Conservation (phyloP, 1,139 yeast genomes). For the Candida sojae region DNA sequence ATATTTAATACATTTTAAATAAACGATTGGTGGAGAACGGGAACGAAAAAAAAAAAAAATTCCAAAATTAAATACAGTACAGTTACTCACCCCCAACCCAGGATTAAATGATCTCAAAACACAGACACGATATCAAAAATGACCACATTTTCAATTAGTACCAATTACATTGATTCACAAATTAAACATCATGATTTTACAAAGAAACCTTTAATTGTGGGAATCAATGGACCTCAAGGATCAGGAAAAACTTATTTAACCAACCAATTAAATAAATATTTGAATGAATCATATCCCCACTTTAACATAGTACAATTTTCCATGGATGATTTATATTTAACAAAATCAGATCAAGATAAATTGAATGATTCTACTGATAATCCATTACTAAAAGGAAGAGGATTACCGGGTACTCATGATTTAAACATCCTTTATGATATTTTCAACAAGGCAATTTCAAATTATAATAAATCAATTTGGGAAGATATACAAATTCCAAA, state of each 20-base stretch:
- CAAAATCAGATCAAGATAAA: conserved; percentile 56
- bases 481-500: conserved; percentile 52
- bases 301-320: conserved; percentile 60
- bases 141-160: background rate
- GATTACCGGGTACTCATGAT: conserved; percentile 96
- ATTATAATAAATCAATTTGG: conserved; percentile 10
- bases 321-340: conserved; percentile 83
- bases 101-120: too few species aligned
- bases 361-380: conserved; percentile 48
- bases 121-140: background rate
- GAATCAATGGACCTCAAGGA: conserved; percentile 90
- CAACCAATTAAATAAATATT: conserved; percentile 35
- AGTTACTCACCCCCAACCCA: too few species aligned
- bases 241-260: conserved; percentile 84
- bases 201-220: conserved; percentile 56
- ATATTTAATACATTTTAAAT: background rate
- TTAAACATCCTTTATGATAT: conserved; percentile 25
- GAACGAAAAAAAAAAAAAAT: background rate
- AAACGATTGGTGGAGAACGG: background rate
- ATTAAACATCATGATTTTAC: conserved; percentile 1
- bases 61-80: too few species aligned
- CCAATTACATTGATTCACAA: background rate
- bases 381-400: conserved; percentile 70
- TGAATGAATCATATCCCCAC: conserved; percentile 37
- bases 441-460: conserved; percentile 18